Evolutionary conservation across 306 rosid genomes (phyloP), one percentile per base, ranked within the genome.

Genomic region (Trifolium repens): DNA sequence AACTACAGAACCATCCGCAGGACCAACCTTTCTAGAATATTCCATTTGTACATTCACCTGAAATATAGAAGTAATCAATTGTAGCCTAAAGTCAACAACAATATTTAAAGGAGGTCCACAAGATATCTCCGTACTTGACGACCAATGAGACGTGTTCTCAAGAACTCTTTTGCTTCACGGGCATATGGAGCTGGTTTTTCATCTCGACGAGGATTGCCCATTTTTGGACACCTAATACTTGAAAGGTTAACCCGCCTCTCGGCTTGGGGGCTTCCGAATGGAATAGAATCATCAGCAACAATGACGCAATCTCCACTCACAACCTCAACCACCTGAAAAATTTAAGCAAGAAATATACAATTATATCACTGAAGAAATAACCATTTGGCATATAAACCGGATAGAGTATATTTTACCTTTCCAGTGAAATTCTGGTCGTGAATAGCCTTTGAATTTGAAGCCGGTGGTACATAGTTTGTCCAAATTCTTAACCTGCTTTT

Each of bases 111-210:
- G 77, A 77, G 50, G 32, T 50, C 50, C 32, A 75, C 14, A 62
- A 35, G 50, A 58, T 52, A 37, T 73, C 66, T 63, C 71, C 93
- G 67, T 89, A 96, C 99, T 81, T 92, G 98, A 67, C 68, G 90
- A 55, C 97, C 99, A 80, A 96, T 81, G 65, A 96, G 93, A 49
- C 98, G 96, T 27, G 93, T 88, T 84, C 99, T 89, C 79, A 96
- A 85, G 74, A 96, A 90, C 81, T 96, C 99, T 84, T 91, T 96
- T 80, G 99, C 99, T 85, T 96, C 99, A 53, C 99, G 97, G 57
- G 99, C 99, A 85, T 96, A 92, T 50, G 99, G 92, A 46, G 98
- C 98, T 14, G 99, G 99, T 74, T 89, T 96, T 80, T 96, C 99
- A 49, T 96, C 99, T 67, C 96, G 86, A 8, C 99, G 98, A 73